Conservation (phyloP, 257 asterid genomes). For the Fraxinus quadrangulata region DNA sequence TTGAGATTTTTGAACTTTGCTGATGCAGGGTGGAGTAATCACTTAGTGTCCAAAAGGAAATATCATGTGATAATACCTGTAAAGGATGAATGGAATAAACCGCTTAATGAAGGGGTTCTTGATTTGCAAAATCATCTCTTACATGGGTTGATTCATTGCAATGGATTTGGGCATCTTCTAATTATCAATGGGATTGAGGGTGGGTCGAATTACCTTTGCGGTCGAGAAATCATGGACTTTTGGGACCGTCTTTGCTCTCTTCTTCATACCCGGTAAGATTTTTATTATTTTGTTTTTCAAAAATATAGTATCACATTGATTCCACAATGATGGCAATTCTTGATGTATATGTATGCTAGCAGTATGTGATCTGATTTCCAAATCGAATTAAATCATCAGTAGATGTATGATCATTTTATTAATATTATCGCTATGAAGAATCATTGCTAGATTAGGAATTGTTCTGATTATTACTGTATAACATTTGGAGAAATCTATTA, state of each 20-base stretch:
- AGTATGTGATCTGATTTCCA: not conserved
- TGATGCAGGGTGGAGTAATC: constrained; percentile 84
- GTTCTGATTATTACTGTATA: not conserved
- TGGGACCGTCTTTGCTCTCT: constrained; percentile 83
- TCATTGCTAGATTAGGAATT: not conserved
- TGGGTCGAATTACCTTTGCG: constrained; percentile 64
- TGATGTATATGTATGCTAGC: not conserved
- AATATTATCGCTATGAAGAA: not conserved
- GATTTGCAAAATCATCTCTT: constrained; percentile 68
- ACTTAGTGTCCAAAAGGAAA: constrained; percentile 76
- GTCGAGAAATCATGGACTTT: constrained; percentile 78
- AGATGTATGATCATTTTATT: not conserved
- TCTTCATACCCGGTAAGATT: constrained; percentile 59
- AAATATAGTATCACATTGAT: not conserved
- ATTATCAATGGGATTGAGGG: constrained; percentile 85
- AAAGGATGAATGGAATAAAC: constrained; percentile 68
- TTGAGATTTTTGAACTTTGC: not conserved
- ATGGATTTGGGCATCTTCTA: constrained; percentile 86
- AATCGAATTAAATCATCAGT: not conserved
- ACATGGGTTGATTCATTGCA: constrained; percentile 87
- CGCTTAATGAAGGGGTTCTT: constrained; percentile 51
- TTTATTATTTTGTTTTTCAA: not conserved
- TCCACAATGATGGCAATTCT: not conserved
- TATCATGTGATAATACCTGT: constrained; percentile 84
- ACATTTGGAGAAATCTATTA: not conserved